Percentiles rank a stretch among this genome's conserved stretches.
Conservation (phyloP, 75 land plant species). For the Larix kaempferi region DNA sequence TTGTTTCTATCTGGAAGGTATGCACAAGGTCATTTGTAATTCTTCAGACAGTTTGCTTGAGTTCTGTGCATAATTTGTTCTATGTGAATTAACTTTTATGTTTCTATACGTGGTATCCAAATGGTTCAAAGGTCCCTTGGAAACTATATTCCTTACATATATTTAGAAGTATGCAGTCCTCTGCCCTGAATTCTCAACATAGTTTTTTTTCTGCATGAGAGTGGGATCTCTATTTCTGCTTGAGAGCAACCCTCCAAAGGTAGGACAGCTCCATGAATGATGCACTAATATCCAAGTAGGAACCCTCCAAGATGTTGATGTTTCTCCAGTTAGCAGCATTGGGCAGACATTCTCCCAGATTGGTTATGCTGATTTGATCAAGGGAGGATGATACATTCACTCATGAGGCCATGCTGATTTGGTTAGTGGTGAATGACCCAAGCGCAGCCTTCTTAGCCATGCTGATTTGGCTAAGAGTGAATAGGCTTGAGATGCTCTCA, state of each 20-base stretch:
- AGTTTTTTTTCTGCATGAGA: neutral
- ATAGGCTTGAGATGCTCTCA: too few relatives aligned
- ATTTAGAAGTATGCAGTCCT: neutral
- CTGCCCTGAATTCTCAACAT: neutral
- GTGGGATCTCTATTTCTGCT: neutral
- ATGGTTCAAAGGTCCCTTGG: neutral
- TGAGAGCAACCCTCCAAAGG: neutral
- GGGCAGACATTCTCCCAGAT: too few relatives aligned
- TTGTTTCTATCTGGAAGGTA: conserved; percentile 87
- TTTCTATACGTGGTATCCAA: neutral
- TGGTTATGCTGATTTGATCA: too few relatives aligned
- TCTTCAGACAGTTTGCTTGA: neutral
- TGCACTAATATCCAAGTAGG: too few relatives aligned
- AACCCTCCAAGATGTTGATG: too few relatives aligned
- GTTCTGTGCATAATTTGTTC: neutral
- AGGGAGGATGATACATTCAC: too few relatives aligned
- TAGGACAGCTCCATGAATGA: too few relatives aligned
- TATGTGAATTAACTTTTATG: neutral
- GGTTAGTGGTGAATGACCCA: too few relatives aligned
- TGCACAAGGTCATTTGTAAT: neutral
- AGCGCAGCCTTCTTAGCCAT: too few relatives aligned
- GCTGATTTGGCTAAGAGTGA: too few relatives aligned
- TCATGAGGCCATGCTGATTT: too few relatives aligned
- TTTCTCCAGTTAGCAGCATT: too few relatives aligned
- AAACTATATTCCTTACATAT: neutral